Conservation (phyloP, 192 early-diverging fungal genomes). For the Backusella sp. region DNA sequence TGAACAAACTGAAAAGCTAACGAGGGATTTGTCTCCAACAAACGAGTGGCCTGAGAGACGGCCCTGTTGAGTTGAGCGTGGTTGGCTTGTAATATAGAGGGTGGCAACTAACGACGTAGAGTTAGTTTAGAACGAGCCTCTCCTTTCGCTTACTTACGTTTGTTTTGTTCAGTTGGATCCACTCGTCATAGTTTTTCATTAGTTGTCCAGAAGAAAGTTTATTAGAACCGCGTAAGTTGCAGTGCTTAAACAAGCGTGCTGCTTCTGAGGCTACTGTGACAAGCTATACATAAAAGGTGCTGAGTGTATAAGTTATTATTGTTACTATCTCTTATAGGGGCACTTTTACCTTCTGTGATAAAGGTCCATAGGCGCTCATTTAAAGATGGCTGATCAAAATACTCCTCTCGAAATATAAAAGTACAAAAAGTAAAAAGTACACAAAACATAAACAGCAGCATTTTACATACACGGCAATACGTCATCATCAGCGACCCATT, state of each 20-base stretch:
- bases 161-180: conserved; percentile 1
- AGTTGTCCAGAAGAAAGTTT: not conserved
- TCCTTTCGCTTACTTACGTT: not conserved
- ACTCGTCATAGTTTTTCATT: conserved; percentile 11
- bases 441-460: not conserved
- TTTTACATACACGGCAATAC: not conserved
- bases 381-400: not conserved
- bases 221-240: conserved; percentile 5
- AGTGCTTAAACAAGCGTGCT: conserved; percentile 6
- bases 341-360: conserved; percentile 18
- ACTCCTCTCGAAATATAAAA: not conserved
- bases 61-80: not conserved
- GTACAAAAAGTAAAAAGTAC: not conserved
- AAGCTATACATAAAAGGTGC: not conserved
- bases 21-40: not conserved
- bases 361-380: conserved; percentile 17
- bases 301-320: not conserved
- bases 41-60: not conserved
- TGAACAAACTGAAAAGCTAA: conserved; percentile 1
- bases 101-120: not conserved
- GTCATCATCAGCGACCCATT: not conserved
- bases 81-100: conserved; percentile 12
- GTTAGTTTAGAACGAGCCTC: not conserved
- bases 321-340: not conserved
- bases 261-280: conserved; percentile 13